A percentile compares a stretch with the other conserved stretches of the same genome.
Evolutionary conservation across 1,284 basidiomycete species (phyloP).

Genomic region (Lentinus polychrous): DNA sequence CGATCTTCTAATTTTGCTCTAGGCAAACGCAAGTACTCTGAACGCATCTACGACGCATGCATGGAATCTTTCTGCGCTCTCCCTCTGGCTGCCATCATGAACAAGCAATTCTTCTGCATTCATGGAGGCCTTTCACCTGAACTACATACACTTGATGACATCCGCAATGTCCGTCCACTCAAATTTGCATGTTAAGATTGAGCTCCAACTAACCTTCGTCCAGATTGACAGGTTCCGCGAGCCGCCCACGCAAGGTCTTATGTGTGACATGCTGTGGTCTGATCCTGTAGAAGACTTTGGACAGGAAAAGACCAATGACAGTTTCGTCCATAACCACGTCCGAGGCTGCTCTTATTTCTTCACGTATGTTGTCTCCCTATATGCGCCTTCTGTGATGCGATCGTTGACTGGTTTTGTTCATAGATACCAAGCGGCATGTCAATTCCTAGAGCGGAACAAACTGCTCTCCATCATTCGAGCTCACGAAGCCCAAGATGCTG

Average conservation of each 20-base stretch:
- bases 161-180: constrained; percentile 52
- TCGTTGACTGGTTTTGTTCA: constrained; percentile 6
- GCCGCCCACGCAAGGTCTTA: constrained; percentile 87
- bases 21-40: constrained; percentile 93
- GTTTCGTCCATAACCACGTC: constrained; percentile 89
- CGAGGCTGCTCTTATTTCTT: constrained; percentile 96
- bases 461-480: constrained; percentile 90
- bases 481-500: constrained; percentile 93
- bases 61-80: constrained; percentile 92
- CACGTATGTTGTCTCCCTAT: constrained; percentile 45
- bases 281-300: constrained; percentile 94
- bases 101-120: constrained; percentile 96
- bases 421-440: constrained; percentile 86
- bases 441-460: constrained; percentile 91
- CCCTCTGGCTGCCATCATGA: constrained; percentile 91
- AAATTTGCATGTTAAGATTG: not conserved
- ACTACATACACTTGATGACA: constrained; percentile 85
- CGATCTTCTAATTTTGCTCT: not conserved
- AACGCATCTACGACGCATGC: constrained; percentile 83
- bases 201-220: not conserved
- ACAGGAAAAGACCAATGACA: constrained; percentile 70
- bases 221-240: constrained; percentile 93
- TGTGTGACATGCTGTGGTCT: constrained; percentile 95
- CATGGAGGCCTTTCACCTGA: constrained; percentile 92
- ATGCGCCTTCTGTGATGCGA: not conserved